A percentile compares a stretch with the other conserved stretches of the same genome.
These are phyloP conservation scores for Cordyceps tenuipes DNA, from an alignment of 2,329 filamentous ascomycete genomes.

Conservation along the genomic window DNA sequence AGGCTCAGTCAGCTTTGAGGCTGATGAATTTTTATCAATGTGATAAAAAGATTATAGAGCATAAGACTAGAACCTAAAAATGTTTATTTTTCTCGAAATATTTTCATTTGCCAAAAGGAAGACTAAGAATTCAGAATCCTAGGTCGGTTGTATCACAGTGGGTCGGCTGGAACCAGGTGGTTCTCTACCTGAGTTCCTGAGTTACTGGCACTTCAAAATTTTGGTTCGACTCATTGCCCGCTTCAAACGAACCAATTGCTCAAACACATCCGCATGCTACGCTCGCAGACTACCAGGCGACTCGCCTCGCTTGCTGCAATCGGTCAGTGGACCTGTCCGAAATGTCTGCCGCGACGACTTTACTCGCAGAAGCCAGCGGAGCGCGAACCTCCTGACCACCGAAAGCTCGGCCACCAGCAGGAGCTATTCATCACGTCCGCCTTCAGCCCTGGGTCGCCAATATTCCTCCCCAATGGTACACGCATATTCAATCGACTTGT, in stretches of 20 bases:
- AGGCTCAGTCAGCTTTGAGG: not conserved
- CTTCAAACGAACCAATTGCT: conserved; percentile 6
- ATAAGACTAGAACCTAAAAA: too few relatives aligned
- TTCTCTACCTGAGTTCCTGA: not conserved
- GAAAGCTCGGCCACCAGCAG: conserved; percentile 54
- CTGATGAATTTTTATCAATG: not conserved
- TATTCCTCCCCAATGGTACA: conserved; percentile 75
- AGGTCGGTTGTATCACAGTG: not conserved
- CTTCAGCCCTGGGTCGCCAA: conserved; percentile 78
- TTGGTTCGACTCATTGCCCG: not conserved
- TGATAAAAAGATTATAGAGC: too few relatives aligned
- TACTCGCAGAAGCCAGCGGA: conserved; percentile 24
- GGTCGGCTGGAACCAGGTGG: not conserved
- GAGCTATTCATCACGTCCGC: conserved; percentile 70
- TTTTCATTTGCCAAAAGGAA: too few relatives aligned
- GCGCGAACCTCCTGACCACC: conserved; percentile 44
- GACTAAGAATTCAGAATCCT: too few relatives aligned
- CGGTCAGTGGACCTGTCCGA: conserved; percentile 24
- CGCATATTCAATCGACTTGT: conserved; percentile 78
- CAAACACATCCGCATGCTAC: conserved; percentile 22
- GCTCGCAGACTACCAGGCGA: conserved; percentile 18
- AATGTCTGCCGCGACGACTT: conserved; percentile 20
- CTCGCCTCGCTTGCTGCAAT: conserved; percentile 14
- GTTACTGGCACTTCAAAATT: not conserved
- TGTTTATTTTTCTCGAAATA: too few relatives aligned